Conservation (phyloP, 768 basidiomycete species). For the Baorangia bicolor region DNA sequence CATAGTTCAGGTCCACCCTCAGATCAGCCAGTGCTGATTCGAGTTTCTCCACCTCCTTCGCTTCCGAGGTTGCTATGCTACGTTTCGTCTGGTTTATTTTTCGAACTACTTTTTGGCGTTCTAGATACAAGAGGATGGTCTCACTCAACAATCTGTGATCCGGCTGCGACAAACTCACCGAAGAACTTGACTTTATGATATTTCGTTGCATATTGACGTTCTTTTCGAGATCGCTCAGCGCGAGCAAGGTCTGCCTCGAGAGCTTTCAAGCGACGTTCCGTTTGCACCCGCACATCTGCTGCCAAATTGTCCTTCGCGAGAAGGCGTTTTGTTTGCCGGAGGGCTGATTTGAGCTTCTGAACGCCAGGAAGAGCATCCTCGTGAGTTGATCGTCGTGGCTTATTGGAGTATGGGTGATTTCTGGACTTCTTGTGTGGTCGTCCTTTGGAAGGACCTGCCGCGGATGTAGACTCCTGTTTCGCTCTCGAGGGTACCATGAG, state of each 20-base stretch:
- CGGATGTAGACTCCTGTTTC: neutral
- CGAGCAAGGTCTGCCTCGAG: constrained; percentile 71
- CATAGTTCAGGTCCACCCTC: constrained; percentile 89
- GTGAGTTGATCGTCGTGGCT: neutral
- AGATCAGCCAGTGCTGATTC: constrained; percentile 54
- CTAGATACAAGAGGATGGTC: constrained; percentile 38
- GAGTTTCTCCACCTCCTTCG: constrained; percentile 40
- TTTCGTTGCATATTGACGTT: constrained; percentile 67
- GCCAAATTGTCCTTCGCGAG: constrained; percentile 84
- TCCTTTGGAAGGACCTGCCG: constrained; percentile 14
- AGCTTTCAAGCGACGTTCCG: constrained; percentile 73
- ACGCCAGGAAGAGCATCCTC: constrained; percentile 54
- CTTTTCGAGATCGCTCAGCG: constrained; percentile 63
- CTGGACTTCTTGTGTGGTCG: constrained; percentile 11
- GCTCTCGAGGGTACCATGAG: constrained; percentile 23
- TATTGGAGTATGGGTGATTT: constrained; percentile 15
- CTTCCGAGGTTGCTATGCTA: constrained; percentile 38
- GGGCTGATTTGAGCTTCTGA: constrained; percentile 80
- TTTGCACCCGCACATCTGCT: constrained; percentile 79
- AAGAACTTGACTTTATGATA: constrained; percentile 97
- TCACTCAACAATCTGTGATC: neutral
- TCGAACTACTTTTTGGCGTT: constrained; percentile 83
- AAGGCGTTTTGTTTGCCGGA: constrained; percentile 81
- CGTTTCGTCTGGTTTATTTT: constrained; percentile 72
- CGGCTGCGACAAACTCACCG: constrained; percentile 47